Conservation (phyloP, 305 asterid species). For the Andrographis paniculata region DNA sequence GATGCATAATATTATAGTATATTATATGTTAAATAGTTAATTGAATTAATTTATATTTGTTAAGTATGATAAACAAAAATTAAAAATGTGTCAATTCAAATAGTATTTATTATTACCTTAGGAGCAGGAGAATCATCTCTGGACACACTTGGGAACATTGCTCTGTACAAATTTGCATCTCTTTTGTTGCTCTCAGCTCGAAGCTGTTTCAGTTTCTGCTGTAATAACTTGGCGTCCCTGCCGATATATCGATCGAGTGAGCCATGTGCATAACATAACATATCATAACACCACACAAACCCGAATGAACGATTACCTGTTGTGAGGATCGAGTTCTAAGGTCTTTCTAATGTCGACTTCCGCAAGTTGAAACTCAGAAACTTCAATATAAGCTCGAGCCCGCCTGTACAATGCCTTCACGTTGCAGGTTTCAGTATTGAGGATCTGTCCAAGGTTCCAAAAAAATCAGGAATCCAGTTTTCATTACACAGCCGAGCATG, state of each 20-base stretch:
- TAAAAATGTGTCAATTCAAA: neutral
- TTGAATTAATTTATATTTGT: neutral
- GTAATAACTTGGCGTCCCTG: constrained; percentile 61
- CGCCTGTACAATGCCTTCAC: constrained; percentile 69
- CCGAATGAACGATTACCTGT: constrained; percentile 27
- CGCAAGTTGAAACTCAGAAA: constrained; percentile 46
- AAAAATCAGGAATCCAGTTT: neutral
- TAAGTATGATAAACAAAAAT: too few relatives aligned
- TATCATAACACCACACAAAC: neutral
- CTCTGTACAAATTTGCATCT: constrained; percentile 51
- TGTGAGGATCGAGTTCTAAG: constrained; percentile 51
- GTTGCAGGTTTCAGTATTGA: constrained; percentile 47
- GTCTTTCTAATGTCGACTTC: constrained; percentile 59
- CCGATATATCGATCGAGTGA: too few relatives aligned
- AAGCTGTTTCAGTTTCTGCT: constrained; percentile 41
- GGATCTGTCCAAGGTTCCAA: constrained; percentile 30
- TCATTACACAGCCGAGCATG: neutral
- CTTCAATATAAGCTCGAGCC: constrained; percentile 59
- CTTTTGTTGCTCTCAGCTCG: constrained; percentile 45
- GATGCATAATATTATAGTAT: too few relatives aligned
- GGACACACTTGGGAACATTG: constrained; percentile 40
- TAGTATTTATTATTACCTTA: constrained; percentile 24
- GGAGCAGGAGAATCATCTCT: constrained; percentile 29
- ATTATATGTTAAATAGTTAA: too few relatives aligned
- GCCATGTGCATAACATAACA: constrained; percentile 1